A percentile compares a stretch with the other conserved stretches of the same genome.
phyloP scores from a whole-genome alignment of 768 basidiomycete genomes.

The Suillus subaureus region DNA sequence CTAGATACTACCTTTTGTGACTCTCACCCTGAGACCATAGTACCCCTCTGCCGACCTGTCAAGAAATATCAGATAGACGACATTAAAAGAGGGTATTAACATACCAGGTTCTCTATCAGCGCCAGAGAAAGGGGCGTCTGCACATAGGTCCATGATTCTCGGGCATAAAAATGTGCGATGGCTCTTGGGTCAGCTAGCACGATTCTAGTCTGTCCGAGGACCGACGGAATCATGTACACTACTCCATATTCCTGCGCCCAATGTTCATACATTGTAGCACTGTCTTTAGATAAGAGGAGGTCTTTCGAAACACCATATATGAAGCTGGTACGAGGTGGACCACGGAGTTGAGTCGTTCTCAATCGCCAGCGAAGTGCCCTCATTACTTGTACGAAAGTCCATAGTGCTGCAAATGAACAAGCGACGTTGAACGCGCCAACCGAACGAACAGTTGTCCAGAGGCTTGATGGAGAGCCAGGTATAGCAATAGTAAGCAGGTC shows the following conservation, averaged over 20 bases:
- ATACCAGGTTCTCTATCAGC: slow-evolving; percentile 38
- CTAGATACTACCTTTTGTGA: slow-evolving; percentile 46
- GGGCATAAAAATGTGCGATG: slow-evolving; percentile 49
- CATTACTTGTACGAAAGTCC: slow-evolving; percentile 11
- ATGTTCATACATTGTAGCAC: slow-evolving; percentile 38
- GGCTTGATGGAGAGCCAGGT: not conserved
- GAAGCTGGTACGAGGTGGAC: slow-evolving; percentile 44
- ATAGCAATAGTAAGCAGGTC: not conserved
- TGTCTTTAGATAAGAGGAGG: slow-evolving; percentile 32
- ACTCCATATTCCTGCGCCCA: slow-evolving; percentile 50
- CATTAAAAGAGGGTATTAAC: not conserved
- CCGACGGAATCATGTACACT: slow-evolving; percentile 41
- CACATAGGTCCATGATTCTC: slow-evolving; percentile 50
- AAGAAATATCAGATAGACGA: not conserved
- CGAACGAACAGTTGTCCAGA: not conserved
- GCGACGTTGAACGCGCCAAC: not conserved
- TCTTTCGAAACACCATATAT: slow-evolving; percentile 42
- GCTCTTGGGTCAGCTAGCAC: slow-evolving; percentile 50
- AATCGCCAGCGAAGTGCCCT: slow-evolving; percentile 13
- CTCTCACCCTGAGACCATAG: slow-evolving; percentile 40
- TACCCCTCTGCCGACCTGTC: slow-evolving; percentile 34
- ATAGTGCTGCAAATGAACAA: slow-evolving; percentile 1
- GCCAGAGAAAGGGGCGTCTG: slow-evolving; percentile 36
- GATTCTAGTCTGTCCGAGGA: slow-evolving; percentile 37
- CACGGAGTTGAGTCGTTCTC: slow-evolving; percentile 40